phyloP scores from a whole-genome alignment of 179 eudicot species.

The Beta macrorhiza region DNA sequence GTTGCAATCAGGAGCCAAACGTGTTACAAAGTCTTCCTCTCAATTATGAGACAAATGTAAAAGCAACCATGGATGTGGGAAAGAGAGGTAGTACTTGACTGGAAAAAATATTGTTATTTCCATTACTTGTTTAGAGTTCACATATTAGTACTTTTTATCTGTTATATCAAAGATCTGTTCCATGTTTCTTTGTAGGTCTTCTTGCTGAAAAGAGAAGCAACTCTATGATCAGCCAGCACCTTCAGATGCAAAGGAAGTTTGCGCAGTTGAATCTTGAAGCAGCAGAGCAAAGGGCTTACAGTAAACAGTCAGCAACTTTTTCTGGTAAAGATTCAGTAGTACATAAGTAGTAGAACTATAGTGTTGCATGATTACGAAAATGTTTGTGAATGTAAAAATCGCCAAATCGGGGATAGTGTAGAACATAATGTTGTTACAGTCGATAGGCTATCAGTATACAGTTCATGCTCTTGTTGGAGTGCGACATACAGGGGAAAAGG shows the following conservation, averaged over 20 bases:
- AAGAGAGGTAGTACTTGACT: constrained; percentile 25
- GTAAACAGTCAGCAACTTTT: constrained; percentile 6
- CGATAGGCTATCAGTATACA: constrained; percentile 4
- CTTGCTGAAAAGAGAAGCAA: constrained; percentile 20
- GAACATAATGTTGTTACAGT: constrained; percentile 7
- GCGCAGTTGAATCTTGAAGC: constrained; percentile 25
- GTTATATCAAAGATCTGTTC: neutral
- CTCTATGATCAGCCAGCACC: constrained; percentile 19
- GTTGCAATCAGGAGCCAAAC: constrained; percentile 10
- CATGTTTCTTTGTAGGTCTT: constrained; percentile 16
- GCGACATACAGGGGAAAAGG: constrained; percentile 3
- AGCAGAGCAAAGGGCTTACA: constrained; percentile 16
- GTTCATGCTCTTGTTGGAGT: constrained; percentile 8
- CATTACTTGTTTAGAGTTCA: neutral
- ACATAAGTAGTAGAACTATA: neutral
- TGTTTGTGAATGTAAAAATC: neutral
- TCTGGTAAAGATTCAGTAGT: constrained; percentile 22
- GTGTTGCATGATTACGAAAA: constrained; percentile 11
- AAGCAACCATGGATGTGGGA: constrained; percentile 16
- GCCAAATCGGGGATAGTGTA: neutral
- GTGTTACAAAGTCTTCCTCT: constrained; percentile 17
- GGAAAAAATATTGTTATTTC: neutral
- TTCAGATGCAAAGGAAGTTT: constrained; percentile 34
- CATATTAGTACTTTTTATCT: neutral
- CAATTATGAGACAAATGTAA: constrained; percentile 23